Conservation (phyloP, 2,329 filamentous ascomycete species). For the Parascedosporium putredinis region DNA sequence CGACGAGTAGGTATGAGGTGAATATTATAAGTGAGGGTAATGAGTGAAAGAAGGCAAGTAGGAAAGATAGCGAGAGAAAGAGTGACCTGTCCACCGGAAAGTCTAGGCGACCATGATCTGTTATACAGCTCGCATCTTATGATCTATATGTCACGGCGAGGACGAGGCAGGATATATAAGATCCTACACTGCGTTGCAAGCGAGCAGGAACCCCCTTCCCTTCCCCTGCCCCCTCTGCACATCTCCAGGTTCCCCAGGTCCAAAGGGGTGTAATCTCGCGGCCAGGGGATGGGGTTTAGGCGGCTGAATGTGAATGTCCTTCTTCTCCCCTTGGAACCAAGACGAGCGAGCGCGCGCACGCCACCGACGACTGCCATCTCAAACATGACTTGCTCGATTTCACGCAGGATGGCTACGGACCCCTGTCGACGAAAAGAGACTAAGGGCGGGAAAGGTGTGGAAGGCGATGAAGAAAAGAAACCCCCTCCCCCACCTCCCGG, state of each 20-base stretch:
- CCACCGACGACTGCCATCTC: neutral
- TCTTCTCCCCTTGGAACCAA: neutral
- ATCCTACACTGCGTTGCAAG: too few relatives aligned
- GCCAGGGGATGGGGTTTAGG: neutral
- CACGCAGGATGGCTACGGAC: neutral
- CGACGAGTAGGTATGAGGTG: neutral
- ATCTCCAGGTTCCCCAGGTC: too few relatives aligned
- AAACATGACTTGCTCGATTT: neutral
- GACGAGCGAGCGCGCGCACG: neutral
- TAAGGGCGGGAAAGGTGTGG: neutral
- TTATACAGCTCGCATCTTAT: constrained; percentile 5
- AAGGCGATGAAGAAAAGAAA: neutral
- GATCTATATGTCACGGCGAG: neutral
- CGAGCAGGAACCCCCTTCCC: too few relatives aligned
- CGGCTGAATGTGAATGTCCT: neutral
- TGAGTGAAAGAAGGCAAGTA: neutral
- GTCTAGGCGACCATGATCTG: constrained; percentile 2
- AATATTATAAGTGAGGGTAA: neutral
- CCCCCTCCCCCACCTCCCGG: too few relatives aligned
- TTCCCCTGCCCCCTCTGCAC: too few relatives aligned
- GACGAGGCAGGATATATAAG: neutral
- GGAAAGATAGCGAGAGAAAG: neutral
- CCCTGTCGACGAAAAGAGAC: neutral
- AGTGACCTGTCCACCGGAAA: too few relatives aligned
- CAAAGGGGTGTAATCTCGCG: too few relatives aligned